Base-by-base conservation (phyloP, 2,329 filamentous ascomycete species). In the Fusarium dlaminii region DNA sequence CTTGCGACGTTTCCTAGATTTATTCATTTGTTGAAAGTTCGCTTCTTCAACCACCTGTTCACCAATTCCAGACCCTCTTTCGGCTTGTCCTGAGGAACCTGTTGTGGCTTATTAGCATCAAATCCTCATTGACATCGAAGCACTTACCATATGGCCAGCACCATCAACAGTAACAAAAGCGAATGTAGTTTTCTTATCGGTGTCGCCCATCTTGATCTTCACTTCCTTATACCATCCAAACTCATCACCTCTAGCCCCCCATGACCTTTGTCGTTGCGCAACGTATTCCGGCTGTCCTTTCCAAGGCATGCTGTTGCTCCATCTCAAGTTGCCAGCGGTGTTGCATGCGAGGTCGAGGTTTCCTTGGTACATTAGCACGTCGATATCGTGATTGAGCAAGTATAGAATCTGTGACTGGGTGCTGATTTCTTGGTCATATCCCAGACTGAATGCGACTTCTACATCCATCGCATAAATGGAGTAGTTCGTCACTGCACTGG, bases 261-360 rank as follows among this genome's bases (percentile, higher is more conserved):
- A 76, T 0, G 48, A 29, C 46, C 24, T 60, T 4, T 55, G 65
- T 3, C 27, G 11, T 24, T 73, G 74, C 2, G 74, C 51, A 22
- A 73, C 74, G n/a, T 75, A 76, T 5, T 62, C 74, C 2, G 74
- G 63, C 7, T 76, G 74, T 11, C 74, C 74, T 6, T 60, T 65
- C 74, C 74, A 76, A 1, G 60, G 37, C 46, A 75, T 48, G 2
- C 56, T 49, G 36, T 75, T 56, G 1, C 60, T 75, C 74, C 74
- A 76, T 49, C 54, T 56, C 10, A 76, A 3, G 30, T 76, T 76
- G 8, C 74, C 74, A 5, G 74, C 68, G 0, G 72, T 76, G 17
- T 76, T 76, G 30, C 74, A 76, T 1, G 74, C 74, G 0, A 76
- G 63, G 14, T 76, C 74, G 3, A 76, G 15, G 5, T 76, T 76